Evolutionary conservation across 352 stramenopile genomes (phyloP).

Genomic region (Plasmopara viticola): DNA sequence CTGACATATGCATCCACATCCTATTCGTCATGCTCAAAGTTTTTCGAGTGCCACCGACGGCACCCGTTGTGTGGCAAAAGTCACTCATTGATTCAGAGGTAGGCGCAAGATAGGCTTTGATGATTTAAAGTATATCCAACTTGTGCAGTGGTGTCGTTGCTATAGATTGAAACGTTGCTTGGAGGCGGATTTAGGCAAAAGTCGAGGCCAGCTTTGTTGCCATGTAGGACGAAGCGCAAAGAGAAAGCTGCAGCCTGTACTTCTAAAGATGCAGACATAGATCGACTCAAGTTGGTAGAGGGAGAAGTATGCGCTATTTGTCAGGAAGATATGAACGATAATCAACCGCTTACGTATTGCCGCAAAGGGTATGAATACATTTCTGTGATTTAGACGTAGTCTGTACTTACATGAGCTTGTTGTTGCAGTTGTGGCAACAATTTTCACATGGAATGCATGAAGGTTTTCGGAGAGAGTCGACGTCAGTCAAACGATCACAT

Average conservation of each 20-base stretch:
- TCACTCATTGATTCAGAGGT: conserved; percentile 81
- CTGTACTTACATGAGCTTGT: conserved; percentile 4
- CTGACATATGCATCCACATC: conserved; percentile 77
- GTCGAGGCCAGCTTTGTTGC: conserved; percentile 9
- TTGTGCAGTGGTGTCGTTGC: not conserved
- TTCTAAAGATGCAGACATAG: conserved; percentile 20
- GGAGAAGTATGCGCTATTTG: conserved; percentile 83
- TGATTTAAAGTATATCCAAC: not conserved
- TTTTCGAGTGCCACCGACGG: conserved; percentile 56
- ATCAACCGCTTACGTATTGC: conserved; percentile 65
- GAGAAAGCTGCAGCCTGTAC: conserved; percentile 13
- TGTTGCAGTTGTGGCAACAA: conserved; percentile 27
- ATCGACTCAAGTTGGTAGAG: conserved; percentile 53
- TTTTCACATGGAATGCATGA: conserved; percentile 46
- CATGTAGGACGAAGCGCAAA: conserved; percentile 45
- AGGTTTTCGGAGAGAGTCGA: conserved; percentile 76
- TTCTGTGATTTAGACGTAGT: not conserved
- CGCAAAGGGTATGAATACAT: conserved; percentile 58
- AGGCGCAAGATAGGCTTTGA: not conserved
- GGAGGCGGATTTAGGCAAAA: conserved; percentile 52
- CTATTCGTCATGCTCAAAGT: conserved; percentile 87
- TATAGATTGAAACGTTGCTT: conserved; percentile 62
- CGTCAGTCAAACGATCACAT: conserved; percentile 81
- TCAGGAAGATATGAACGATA: conserved; percentile 70
- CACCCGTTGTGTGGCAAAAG: conserved; percentile 77